Conservation (phyloP, 805 yeast species). For the Candida nanaspora region DNA sequence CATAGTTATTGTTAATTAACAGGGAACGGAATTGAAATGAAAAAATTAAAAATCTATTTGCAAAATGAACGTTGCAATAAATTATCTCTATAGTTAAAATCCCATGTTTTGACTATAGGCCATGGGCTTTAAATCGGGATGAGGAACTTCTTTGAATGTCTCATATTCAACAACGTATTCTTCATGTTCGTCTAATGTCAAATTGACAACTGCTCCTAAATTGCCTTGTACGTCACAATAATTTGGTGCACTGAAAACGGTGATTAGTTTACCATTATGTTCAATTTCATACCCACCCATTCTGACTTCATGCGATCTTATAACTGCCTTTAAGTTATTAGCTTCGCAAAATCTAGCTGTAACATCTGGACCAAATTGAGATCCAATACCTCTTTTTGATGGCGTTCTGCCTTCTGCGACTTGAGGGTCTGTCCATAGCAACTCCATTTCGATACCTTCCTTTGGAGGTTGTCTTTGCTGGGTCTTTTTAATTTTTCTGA, state of each 20-base stretch:
- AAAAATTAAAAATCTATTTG: too few relatives aligned
- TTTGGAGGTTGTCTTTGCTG: slow-evolving; percentile 72
- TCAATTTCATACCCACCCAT: slow-evolving; percentile 85
- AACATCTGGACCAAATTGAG: slow-evolving; percentile 95
- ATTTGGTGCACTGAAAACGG: slow-evolving; percentile 98
- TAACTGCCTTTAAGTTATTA: slow-evolving; percentile 70
- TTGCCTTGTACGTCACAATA: slow-evolving; percentile 93
- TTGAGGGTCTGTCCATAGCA: slow-evolving; percentile 97
- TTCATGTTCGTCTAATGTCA: slow-evolving; percentile 39
- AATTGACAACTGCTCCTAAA: slow-evolving; percentile 81
- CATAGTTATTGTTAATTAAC: neutral
- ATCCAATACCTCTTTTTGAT: slow-evolving; percentile 90
- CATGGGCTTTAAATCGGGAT: slow-evolving; percentile 92
- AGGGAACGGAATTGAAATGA: too few relatives aligned
- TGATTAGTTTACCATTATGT: slow-evolving; percentile 78
- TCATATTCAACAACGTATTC: slow-evolving; percentile 44
- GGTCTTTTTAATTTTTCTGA: slow-evolving; percentile 65
- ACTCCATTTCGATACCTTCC: slow-evolving; percentile 91
- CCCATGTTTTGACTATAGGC: slow-evolving; percentile 62
- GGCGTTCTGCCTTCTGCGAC: slow-evolving; percentile 68
- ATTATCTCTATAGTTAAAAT: too few relatives aligned
- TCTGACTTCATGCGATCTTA: slow-evolving; percentile 93
- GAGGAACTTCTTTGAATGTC: slow-evolving; percentile 76
- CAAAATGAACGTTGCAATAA: too few relatives aligned
- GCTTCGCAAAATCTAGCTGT: slow-evolving; percentile 68